Evolutionary conservation across 345 rosid species (phyloP), one percentile per base, ranked within the genome.

Genomic region (Aurinia saxatilis): DNA sequence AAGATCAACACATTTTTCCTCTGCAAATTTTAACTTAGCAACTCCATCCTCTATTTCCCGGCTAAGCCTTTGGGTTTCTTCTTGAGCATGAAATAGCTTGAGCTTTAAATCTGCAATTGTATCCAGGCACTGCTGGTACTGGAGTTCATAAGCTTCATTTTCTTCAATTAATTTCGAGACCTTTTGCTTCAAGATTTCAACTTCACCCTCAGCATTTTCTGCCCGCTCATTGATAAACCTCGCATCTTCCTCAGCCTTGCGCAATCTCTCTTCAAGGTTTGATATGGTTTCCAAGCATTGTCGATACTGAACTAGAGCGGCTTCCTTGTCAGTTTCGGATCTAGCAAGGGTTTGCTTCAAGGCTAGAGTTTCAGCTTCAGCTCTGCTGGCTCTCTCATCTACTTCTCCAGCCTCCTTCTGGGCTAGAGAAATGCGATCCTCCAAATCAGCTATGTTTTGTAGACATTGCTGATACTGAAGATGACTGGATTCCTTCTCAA

Each of bases 101-200:
- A 56, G 81, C 79, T 90, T 91, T 71, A 93, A 78, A 52, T 55
- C 71, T 25, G 83, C 78, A 52, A 90, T 85, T 23, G 72, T 86
- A 74, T 84, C 96, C 65, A 87, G 64, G 75, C 88, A 89, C 68
- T 82, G 86, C 64, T 79, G 91, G 83, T 75, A 82, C 57, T 77
- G 86, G 64, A 76, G 67, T 48, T 82, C 81, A 56, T 81, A 76
- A 60, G 80, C 85, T 80, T 85, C 90, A 50, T 80, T 87, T 73
- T 87, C 93, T 46, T 81, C 82, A 21, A 77, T 71, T 60, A 90
- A 72, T 70, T 75, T 82, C 39, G 80, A 57, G 33, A 83, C 51
- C 13, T 70, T 83, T 68, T 77, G 83, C 80, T 77, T 88, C 74
- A 86, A 73, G 72, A 57, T 79, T 65, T 82, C 91, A 64, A 86